Percentiles rank a stretch among this genome's conserved stretches.
Evolutionary conservation across 1,284 basidiomycete genomes (phyloP).

Genomic region (Leccinum solheimii): DNA sequence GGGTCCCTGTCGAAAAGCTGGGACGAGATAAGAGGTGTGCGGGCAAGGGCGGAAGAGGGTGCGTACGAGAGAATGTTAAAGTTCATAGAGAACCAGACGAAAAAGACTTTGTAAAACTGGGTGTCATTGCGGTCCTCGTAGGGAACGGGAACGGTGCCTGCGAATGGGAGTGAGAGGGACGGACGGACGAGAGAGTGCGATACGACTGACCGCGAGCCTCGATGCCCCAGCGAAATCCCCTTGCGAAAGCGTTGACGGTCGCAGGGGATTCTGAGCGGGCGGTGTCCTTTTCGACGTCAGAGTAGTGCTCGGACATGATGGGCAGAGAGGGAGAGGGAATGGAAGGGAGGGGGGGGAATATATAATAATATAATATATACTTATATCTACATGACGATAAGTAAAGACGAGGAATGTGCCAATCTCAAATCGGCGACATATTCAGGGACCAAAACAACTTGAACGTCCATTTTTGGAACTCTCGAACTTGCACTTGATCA

Average conservation of each 20-base stretch:
- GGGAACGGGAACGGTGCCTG: constrained; percentile 55
- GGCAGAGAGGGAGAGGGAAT: constrained; percentile 4
- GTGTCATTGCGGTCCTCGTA: constrained; percentile 55
- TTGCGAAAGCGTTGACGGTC: constrained; percentile 8
- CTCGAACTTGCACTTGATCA: neutral
- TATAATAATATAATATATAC: constrained; percentile 5
- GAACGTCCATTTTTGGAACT: neutral
- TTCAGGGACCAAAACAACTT: neutral
- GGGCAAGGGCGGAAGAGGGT: neutral
- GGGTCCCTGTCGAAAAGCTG: constrained; percentile 71
- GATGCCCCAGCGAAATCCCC: constrained; percentile 33
- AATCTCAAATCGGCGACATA: neutral
- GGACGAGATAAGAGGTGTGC: constrained; percentile 1
- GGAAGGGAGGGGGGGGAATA: constrained; percentile 16
- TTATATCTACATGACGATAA: neutral
- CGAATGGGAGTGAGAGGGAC: neutral
- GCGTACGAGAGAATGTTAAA: constrained; percentile 72
- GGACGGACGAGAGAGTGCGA: fast-evolving
- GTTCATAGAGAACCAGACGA: constrained; percentile 73
- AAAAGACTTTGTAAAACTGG: constrained; percentile 72
- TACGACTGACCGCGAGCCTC: constrained; percentile 29
- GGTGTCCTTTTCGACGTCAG: constrained; percentile 33
- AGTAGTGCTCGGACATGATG: constrained; percentile 28
- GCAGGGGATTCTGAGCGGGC: constrained; percentile 12
- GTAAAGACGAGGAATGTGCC: neutral